phyloP scores from a whole-genome alignment of 768 basidiomycete species.

The Psilocybe sp. region DNA sequence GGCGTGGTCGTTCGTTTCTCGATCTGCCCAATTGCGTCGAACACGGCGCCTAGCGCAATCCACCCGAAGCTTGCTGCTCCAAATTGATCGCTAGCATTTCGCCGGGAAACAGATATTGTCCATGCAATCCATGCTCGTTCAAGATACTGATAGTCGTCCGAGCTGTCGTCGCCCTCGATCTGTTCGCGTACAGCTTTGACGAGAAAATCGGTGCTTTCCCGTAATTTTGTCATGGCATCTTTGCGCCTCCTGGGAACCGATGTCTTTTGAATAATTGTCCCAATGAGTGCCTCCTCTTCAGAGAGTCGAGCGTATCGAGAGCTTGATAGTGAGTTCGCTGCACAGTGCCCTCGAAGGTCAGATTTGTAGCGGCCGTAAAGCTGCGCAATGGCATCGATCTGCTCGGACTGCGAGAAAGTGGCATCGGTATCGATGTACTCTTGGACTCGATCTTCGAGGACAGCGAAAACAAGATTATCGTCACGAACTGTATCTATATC shows the following conservation, averaged over 20 bases:
- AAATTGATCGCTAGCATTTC: constrained; percentile 32
- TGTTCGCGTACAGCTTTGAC: constrained; percentile 48
- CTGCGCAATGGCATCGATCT: constrained; percentile 24
- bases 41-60: constrained; percentile 55
- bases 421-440: constrained; percentile 27
- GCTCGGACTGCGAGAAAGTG: constrained; percentile 14
- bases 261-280: constrained; percentile 63
- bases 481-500: not conserved
- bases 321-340: constrained; percentile 42
- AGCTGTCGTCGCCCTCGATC: constrained; percentile 45
- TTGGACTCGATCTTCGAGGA: constrained; percentile 25
- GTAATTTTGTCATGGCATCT: constrained; percentile 51
- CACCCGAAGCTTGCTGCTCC: constrained; percentile 64
- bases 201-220: constrained; percentile 53
- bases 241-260: constrained; percentile 53
- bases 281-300: constrained; percentile 64
- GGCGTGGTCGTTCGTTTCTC: constrained; percentile 27
- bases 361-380: constrained; percentile 40
- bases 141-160: constrained; percentile 36
- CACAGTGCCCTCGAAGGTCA: constrained; percentile 47
- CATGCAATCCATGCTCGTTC: constrained; percentile 55
- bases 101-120: constrained; percentile 33
- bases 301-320: constrained; percentile 40
- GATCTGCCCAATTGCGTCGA: constrained; percentile 49
- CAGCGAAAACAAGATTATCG: constrained; percentile 9